A percentile compares a stretch with the other conserved stretches of the same genome.
Conservation (phyloP, 306 rosid species). For the Trifolium subterraneum region DNA sequence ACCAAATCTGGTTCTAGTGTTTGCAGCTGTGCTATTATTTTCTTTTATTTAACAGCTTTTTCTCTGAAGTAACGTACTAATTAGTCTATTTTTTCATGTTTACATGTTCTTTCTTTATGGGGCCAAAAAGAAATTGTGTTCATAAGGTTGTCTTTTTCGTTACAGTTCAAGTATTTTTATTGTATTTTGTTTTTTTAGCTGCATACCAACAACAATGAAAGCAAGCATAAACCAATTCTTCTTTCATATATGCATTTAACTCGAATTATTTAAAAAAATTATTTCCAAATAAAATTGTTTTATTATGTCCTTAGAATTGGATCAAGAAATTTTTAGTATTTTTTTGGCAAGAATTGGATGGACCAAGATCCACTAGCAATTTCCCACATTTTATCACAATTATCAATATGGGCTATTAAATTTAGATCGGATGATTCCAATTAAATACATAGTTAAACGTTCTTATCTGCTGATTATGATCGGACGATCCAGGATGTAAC, state of each 20-base stretch:
- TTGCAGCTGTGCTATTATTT: conserved; percentile 17
- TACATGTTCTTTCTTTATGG: conserved; percentile 22
- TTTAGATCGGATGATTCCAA: too few relatives aligned
- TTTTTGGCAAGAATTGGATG: background rate
- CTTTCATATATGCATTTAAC: conserved; percentile 19
- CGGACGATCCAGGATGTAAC: too few relatives aligned
- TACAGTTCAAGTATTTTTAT: conserved; percentile 17
- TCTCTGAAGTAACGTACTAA: background rate
- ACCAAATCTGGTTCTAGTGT: conserved; percentile 37
- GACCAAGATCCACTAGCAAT: too few relatives aligned
- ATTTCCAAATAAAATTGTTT: background rate
- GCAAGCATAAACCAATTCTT: conserved; percentile 40
- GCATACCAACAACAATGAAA: conserved; percentile 2
- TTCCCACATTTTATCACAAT: too few relatives aligned
- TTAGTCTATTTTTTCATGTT: conserved; percentile 36
- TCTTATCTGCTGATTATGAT: too few relatives aligned
- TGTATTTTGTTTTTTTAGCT: background rate
- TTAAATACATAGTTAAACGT: too few relatives aligned
- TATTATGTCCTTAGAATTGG: background rate
- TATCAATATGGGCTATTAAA: too few relatives aligned
- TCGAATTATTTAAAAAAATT: background rate
- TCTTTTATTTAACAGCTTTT: background rate
- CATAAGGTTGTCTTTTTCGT: conserved; percentile 34
- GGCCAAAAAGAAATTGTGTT: conserved; percentile 26
- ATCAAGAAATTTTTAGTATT: conserved; percentile 34